Evolutionary conservation across 2,329 filamentous ascomycete species (phyloP).

Genomic region (Chaetomium sp.): DNA sequence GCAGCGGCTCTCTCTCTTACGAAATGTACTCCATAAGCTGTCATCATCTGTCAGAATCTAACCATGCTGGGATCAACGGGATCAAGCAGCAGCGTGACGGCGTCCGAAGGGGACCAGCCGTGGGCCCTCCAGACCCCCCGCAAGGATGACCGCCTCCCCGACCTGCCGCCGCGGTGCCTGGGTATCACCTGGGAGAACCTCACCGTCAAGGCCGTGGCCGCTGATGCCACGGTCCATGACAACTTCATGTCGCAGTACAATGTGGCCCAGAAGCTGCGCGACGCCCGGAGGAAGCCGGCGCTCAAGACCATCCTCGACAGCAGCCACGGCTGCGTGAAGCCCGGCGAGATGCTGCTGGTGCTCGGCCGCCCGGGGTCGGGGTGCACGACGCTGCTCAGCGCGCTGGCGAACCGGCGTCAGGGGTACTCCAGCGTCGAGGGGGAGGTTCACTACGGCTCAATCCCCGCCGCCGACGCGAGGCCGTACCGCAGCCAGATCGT

Average conservation of each 20-base stretch:
- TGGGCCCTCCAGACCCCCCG: conserved; percentile 34
- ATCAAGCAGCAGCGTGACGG: neutral
- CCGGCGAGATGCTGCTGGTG: conserved; percentile 72
- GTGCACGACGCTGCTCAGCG: conserved; percentile 71
- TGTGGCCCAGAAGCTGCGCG: conserved; percentile 54
- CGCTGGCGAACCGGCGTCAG: conserved; percentile 64
- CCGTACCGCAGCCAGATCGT: conserved; percentile 61
- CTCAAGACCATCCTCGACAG: conserved; percentile 66
- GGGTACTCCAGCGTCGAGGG: conserved; percentile 62
- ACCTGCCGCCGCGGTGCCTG: conserved; percentile 53
- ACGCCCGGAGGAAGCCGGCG: conserved; percentile 57
- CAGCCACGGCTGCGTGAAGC: conserved; percentile 69
- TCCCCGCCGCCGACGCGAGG: conserved; percentile 51
- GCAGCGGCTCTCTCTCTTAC: neutral
- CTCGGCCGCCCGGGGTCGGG: conserved; percentile 69
- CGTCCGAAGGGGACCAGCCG: neutral
- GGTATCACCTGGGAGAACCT: conserved; percentile 68
- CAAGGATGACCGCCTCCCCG: conserved; percentile 50
- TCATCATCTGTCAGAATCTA: neutral
- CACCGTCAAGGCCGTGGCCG: conserved; percentile 62
- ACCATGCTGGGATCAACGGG: neutral
- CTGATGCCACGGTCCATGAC: conserved; percentile 66
- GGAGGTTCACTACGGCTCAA: conserved; percentile 58
- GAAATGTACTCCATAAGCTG: neutral
- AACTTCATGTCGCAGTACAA: conserved; percentile 64